These are phyloP conservation scores for Fraxinus dipetala DNA, from an alignment of 305 asterid species.

Conservation along the genomic window DNA sequence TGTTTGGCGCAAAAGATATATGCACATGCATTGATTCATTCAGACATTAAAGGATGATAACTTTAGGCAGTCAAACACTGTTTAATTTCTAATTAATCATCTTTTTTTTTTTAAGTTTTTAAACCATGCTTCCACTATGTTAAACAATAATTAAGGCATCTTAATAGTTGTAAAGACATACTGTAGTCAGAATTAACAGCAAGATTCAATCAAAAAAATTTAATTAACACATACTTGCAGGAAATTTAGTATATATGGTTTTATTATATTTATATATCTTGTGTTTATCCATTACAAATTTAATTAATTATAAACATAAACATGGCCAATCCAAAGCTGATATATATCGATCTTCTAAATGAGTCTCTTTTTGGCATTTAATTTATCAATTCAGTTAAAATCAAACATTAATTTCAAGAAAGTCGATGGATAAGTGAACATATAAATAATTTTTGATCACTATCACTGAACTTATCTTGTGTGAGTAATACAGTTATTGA, in stretches of 20 bases:
- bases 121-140: conserved; percentile 23
- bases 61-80: conserved; percentile 49
- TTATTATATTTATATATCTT: neutral
- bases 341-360: neutral
- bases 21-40: conserved; percentile 36
- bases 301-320: neutral
- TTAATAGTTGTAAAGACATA: conserved; percentile 37
- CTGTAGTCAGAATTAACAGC: conserved; percentile 20
- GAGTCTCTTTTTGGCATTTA: neutral
- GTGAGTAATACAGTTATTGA: neutral
- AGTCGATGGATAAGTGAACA: neutral
- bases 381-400: too few relatives aligned
- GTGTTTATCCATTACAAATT: conserved; percentile 19
- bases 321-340: neutral
- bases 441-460: too few relatives aligned
- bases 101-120: conserved; percentile 14
- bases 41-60: conserved; percentile 33
- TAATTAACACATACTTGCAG: neutral
- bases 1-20: neutral
- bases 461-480: neutral
- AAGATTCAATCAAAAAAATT: neutral
- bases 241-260: neutral
- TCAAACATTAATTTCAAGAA: too few relatives aligned
- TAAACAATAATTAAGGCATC: conserved; percentile 29
- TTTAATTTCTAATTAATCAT: conserved; percentile 29